Evolutionary conservation across 257 asterid species (phyloP), one percentile per base, ranked within the genome.

Genomic region (Agastache rugosa): DNA sequence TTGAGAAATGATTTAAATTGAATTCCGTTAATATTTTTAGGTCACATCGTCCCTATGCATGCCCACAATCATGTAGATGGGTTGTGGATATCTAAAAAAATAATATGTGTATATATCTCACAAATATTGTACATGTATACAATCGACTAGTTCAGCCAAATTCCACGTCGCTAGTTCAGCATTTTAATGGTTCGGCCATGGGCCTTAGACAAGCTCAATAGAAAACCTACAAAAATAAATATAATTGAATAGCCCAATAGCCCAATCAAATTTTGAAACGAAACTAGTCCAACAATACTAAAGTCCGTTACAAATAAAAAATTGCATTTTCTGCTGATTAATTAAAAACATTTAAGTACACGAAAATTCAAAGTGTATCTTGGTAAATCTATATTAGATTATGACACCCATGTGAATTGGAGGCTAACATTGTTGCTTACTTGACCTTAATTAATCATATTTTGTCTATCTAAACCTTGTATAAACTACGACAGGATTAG

Each of bases 341-440:
- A n/a, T 53, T 51, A 8, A 53, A 6, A 19, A 19, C 19, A 17
- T 51, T n/a, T 20, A 54, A 54, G 61, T 51, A 34, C n/a, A 54
- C 14, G 23, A 59, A 6, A 5, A 16, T 62, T 34, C 8, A 8
- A 63, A 37, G 58, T 20, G 45, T 34, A 73, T 73, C 65, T 50
- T 11, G 31, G 34, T 35, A 16, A 62, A 73, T 74, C 78, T 51
- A 8, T 37, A 47, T 7, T 35, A 19, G 76, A 78, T 31, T 34
- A 78, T 61, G 83, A 82, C 54, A 75, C 64, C 81, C 81, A 82
- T 62, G 83, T 78, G 83, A 68, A 25, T 34, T 69, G 17, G 44
- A 54, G 48, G 65, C 17, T 31, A 69, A 77, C 23, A 27, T 9
- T 59, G 77, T n/a, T 22, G 22, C 44, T 54, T 69, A 27, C 5